phyloP scores from a whole-genome alignment of 2,329 filamentous ascomycete genomes.

The Aureobasidium sp. region DNA sequence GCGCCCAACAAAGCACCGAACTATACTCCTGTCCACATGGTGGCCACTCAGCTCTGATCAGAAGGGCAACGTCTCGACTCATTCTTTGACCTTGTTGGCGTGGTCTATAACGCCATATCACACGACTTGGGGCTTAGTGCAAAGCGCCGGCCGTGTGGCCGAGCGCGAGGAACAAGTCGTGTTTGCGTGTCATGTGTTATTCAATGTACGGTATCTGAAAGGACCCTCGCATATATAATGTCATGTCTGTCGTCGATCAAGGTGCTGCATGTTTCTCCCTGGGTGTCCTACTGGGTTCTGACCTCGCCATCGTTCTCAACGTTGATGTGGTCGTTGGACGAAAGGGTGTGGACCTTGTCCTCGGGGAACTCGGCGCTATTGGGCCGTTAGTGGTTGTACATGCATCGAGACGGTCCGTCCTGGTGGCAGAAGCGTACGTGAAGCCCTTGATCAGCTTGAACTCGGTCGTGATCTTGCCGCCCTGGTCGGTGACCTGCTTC shows the following conservation, averaged over 20 bases:
- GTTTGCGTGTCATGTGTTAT: background rate
- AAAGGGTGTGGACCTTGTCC: constrained; percentile 56
- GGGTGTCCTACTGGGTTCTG: constrained; percentile 51
- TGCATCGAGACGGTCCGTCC: background rate
- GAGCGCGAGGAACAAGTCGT: background rate
- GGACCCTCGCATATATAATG: constrained; percentile 1
- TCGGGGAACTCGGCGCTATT: constrained; percentile 42
- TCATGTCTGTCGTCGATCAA: background rate
- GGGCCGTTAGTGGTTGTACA: background rate
- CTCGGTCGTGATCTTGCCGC: constrained; percentile 75
- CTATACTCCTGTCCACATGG: background rate
- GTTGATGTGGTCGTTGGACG: constrained; percentile 61
- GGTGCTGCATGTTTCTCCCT: background rate
- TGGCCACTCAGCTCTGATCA: background rate
- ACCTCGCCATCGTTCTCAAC: constrained; percentile 69
- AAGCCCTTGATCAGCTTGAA: constrained; percentile 88
- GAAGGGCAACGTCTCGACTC: background rate
- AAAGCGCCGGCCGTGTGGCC: background rate
- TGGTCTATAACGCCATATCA: background rate
- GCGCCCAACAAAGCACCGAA: background rate
- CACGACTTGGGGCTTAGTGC: background rate
- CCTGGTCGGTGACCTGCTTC: constrained; percentile 62
- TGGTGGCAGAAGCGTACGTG: constrained; percentile 51
- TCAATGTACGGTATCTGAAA: background rate
- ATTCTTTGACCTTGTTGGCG: background rate